Conservation (phyloP, 306 rosid species). For the Betula pendula region DNA sequence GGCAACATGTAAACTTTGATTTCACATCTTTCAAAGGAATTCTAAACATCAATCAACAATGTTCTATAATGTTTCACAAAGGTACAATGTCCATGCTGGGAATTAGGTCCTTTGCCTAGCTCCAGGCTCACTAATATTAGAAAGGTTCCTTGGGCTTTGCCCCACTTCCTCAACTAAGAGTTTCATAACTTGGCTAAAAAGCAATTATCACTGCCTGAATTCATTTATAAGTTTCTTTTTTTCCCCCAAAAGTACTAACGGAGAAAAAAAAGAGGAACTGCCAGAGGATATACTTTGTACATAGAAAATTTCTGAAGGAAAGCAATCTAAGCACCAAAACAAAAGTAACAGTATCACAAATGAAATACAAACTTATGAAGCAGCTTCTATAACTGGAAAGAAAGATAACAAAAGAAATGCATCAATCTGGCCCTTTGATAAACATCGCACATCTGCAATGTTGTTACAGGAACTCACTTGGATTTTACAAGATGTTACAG, state of each 20-base stretch:
- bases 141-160: background rate
- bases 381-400: conserved; percentile 5
- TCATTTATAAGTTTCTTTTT: too few species aligned
- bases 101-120: background rate
- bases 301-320: background rate
- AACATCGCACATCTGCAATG: background rate
- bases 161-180: background rate
- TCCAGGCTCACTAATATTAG: background rate
- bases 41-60: background rate
- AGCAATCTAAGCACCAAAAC: background rate
- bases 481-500: conserved; percentile 6
- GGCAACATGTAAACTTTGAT: background rate
- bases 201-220: background rate
- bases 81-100: background rate
- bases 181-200: background rate
- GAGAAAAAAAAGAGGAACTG: background rate
- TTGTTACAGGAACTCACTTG: conserved; percentile 6
- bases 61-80: background rate
- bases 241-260: too few species aligned
- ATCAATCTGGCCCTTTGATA: conserved; percentile 2
- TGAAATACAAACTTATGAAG: background rate
- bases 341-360: background rate
- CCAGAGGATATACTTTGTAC: background rate
- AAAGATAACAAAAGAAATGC: background rate
- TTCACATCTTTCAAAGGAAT: background rate